Evolutionary conservation across 306 rosid species (phyloP), one percentile per base, ranked within the genome.

Genomic region (Fagus sylvatica): DNA sequence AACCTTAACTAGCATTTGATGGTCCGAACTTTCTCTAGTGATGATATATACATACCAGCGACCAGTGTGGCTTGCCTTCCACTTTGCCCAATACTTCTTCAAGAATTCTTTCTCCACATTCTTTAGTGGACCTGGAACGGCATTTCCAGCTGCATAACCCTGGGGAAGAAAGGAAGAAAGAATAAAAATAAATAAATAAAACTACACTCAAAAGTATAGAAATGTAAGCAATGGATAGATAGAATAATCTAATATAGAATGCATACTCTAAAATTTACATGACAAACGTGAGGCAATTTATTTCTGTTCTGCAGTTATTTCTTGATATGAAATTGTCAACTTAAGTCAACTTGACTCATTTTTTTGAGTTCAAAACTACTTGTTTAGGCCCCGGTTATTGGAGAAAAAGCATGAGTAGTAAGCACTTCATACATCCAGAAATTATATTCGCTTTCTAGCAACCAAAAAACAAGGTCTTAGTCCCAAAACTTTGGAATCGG

Each of bases 111-210:
- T 94, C 83, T 94, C 95, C 76, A 94, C 97, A 75, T 92, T 94
- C 85, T 91, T 92, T 59, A 80, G 37, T 74, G 98, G 97, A 84
- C 98, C 87, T 64, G 98, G 98, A 82, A 94, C 57, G 46, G 92
- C 92, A 84, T 60, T 87, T 82, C 98, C 98, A 78, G 98, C 97
- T 17, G 92, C 89, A 88, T 90, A 94, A 69, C 98, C 97, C 97
- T 94, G 75, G 66, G 43, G 62, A 83, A 84, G 76, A 76, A 77
- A 80, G 70, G 53, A 37, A 36, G 17, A 72, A 36, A 7, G 39
- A 57, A 9, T n/a, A 71, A 1, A 5, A 42, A 40, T 10, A 36
- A 32, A 39, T 39, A 2, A 10, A 46, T 46, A 2, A 46, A 46
- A 46, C 1, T 1, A 64, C 36, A 62, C 19, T 40, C 36, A 66